Conservation (phyloP, 2,329 filamentous ascomycete genomes). For the Hysterium pulicare region DNA sequence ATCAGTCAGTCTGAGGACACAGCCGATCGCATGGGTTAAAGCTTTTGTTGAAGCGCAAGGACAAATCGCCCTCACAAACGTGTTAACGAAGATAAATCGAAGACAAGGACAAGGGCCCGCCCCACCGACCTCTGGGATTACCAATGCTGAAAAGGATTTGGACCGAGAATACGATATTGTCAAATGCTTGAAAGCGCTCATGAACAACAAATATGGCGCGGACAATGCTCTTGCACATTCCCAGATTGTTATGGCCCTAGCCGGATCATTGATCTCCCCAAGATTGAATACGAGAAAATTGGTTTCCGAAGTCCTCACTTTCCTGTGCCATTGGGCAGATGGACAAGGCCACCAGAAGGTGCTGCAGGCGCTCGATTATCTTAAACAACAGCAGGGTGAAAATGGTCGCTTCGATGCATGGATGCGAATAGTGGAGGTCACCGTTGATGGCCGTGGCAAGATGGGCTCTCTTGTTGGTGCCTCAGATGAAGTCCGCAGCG, state of each 20-base stretch:
- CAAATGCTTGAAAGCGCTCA: slow-evolving; percentile 93
- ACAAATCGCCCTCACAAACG: slow-evolving; percentile 90
- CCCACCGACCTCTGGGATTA: slow-evolving; percentile 54
- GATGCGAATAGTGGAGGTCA: slow-evolving; percentile 98
- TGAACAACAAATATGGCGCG: slow-evolving; percentile 99
- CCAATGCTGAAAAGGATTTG: slow-evolving; percentile 68
- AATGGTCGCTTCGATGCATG: slow-evolving; percentile 96
- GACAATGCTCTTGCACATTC: slow-evolving; percentile 91
- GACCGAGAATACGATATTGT: slow-evolving; percentile 96
- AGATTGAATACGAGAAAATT: slow-evolving; percentile 89
- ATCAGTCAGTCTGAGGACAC: slow-evolving; percentile 90
- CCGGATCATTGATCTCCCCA: slow-evolving; percentile 81
- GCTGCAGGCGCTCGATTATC: slow-evolving; percentile 85
- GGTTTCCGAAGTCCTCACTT: slow-evolving; percentile 93
- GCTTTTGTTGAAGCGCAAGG: slow-evolving; percentile 96
- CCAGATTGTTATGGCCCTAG: slow-evolving; percentile 83
- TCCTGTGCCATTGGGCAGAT: slow-evolving; percentile 90
- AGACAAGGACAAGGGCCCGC: slow-evolving; percentile 72
- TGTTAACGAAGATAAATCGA: slow-evolving; percentile 89
- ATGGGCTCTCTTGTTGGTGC: slow-evolving; percentile 98
- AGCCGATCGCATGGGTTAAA: slow-evolving; percentile 96
- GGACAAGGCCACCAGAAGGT: slow-evolving; percentile 90
- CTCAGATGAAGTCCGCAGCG: slow-evolving; percentile 91
- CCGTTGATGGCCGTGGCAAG: slow-evolving; percentile 93
- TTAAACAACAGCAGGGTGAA: slow-evolving; percentile 83